Percentiles rank a stretch among this genome's conserved stretches.
Conservation (phyloP, 257 asterid species). For the Parsonsia alboflavescens region DNA sequence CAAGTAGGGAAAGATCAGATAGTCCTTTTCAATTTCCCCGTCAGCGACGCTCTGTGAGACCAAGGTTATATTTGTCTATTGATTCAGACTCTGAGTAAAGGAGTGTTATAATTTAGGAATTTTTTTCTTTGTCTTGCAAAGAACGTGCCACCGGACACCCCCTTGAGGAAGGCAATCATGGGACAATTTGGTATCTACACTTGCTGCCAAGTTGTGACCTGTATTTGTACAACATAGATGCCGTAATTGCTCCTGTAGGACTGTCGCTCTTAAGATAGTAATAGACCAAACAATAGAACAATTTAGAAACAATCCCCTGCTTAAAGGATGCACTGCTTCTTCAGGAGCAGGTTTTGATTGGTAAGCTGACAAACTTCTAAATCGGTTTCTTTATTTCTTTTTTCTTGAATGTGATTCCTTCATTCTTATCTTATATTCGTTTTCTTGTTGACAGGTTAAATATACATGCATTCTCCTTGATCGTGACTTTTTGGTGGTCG, state of each 20-base stretch:
- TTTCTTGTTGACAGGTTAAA: conserved; percentile 17
- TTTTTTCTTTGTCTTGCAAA: conserved; percentile 13
- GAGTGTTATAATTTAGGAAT: conserved; percentile 14
- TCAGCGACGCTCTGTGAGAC: conserved; percentile 92
- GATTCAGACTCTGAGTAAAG: conserved; percentile 83
- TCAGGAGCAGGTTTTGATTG: conserved; percentile 23
- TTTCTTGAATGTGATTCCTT: not conserved
- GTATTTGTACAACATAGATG: conserved; percentile 23
- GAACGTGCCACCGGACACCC: conserved; percentile 17
- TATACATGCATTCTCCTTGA: conserved; percentile 1
- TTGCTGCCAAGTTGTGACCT: conserved; percentile 16
- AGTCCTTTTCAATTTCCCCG: conserved; percentile 82
- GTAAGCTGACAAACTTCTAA: conserved; percentile 18
- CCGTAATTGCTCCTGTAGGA: conserved; percentile 17
- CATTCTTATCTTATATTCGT: not conserved
- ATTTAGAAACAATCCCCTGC: conserved; percentile 7
- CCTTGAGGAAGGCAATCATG: conserved; percentile 14
- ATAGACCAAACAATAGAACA: conserved; percentile 13
- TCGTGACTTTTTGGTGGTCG: not conserved
- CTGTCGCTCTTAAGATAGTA: conserved; percentile 16
- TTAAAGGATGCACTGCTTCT: conserved; percentile 19
- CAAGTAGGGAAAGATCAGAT: conserved; percentile 66
- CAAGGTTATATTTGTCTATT: conserved; percentile 60
- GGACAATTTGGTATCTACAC: conserved; percentile 16
- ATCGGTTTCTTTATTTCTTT: not conserved